phyloP scores from a whole-genome alignment of 352 stramenopile genomes.

The Thraustotheca clavata region DNA sequence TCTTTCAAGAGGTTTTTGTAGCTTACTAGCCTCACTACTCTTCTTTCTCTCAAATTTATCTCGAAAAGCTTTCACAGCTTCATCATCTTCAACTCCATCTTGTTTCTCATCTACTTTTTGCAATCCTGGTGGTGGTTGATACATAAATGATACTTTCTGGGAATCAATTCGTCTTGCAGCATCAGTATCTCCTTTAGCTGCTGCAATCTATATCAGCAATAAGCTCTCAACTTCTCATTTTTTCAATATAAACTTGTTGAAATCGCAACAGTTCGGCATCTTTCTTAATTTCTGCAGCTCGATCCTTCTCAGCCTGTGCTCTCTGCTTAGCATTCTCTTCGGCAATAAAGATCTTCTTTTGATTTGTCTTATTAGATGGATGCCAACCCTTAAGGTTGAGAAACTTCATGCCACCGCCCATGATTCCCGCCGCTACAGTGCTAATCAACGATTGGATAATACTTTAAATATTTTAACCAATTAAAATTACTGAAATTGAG shows the following conservation, averaged over 20 bases:
- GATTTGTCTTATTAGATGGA: slow-evolving; percentile 67
- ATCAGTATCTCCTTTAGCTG: slow-evolving; percentile 40
- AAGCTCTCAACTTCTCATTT: not conserved
- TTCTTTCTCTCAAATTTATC: slow-evolving; percentile 38
- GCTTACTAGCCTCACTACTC: slow-evolving; percentile 13
- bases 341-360: slow-evolving; percentile 79
- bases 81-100: slow-evolving; percentile 26
- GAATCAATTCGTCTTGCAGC: slow-evolving; percentile 32
- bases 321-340: slow-evolving; percentile 55
- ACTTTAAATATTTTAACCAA: not conserved
- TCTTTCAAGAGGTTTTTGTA: slow-evolving; percentile 49
- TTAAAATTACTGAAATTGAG: not conserved
- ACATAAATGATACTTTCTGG: slow-evolving; percentile 69
- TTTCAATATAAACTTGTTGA: slow-evolving; percentile 28
- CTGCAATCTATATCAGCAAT: slow-evolving; percentile 28
- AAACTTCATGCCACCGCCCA: slow-evolving; percentile 47
- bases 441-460: not conserved
- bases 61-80: slow-evolving; percentile 58
- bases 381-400: slow-evolving; percentile 76
- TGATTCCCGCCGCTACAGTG: not conserved
- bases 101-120: slow-evolving; percentile 32
- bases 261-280: slow-evolving; percentile 38
- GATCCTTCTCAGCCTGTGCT: slow-evolving; percentile 46
- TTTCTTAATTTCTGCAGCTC: slow-evolving; percentile 58
- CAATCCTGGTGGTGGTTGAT: slow-evolving; percentile 57